Conservation (phyloP, 2,329 filamentous ascomycete species). For the Curvularia sp. region DNA sequence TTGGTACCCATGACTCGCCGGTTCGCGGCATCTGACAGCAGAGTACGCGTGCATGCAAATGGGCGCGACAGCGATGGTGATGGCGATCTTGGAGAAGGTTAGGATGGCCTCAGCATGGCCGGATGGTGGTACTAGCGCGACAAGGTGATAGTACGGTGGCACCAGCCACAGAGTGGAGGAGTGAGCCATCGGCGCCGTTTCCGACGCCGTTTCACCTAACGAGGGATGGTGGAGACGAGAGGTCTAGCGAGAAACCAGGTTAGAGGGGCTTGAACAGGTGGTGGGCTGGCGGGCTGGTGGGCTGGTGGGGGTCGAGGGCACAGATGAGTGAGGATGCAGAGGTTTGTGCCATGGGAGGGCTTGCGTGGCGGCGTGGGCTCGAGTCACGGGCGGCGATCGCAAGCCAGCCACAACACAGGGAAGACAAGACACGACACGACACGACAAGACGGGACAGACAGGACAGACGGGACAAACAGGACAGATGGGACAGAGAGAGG, state of each 20-base stretch:
- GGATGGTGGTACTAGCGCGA: neutral
- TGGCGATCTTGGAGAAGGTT: constrained; percentile 1
- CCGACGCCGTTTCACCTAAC: constrained; percentile 4
- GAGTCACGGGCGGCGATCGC: neutral
- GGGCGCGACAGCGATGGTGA: neutral
- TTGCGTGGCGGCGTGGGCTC: neutral
- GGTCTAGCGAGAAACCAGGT: neutral
- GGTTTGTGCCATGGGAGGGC: neutral
- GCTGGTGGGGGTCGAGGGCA: neutral
- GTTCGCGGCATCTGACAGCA: neutral
- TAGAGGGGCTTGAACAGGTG: neutral
- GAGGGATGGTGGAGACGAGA: neutral
- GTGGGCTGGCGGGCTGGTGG: neutral
- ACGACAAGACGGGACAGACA: neutral
- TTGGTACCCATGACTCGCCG: neutral
- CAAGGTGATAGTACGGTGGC: neutral
- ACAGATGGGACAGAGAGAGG: neutral
- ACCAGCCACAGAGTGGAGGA: neutral
- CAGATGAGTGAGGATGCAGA: neutral
- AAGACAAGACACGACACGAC: no score
- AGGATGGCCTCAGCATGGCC: neutral
- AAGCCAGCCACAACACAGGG: no score
- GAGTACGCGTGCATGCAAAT: neutral
- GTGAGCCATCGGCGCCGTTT: neutral
- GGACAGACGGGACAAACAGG: neutral